phyloP scores from a whole-genome alignment of 2,329 filamentous ascomycete species.

The Talaromyces piceae region DNA sequence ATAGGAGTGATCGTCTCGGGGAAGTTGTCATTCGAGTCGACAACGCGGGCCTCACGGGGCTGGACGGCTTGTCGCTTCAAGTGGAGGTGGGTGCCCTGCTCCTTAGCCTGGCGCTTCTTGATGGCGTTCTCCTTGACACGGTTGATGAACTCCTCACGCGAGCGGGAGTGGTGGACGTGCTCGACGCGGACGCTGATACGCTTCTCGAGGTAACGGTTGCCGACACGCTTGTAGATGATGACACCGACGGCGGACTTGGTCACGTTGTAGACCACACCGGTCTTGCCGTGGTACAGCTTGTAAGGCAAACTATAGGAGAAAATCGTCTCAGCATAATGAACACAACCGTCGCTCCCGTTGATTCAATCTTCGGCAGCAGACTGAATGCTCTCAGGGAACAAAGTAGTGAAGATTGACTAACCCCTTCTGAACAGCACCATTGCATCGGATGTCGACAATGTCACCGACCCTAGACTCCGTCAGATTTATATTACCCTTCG shows the following conservation, averaged over 20 bases:
- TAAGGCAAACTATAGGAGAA: slow-evolving; percentile 70
- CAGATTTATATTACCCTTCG: slow-evolving; percentile 31
- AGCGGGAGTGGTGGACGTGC: slow-evolving; percentile 91
- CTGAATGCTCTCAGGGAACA: not conserved
- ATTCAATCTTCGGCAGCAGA: not conserved
- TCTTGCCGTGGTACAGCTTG: slow-evolving; percentile 99
- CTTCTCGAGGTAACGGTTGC: slow-evolving; percentile 99
- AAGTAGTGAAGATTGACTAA: slow-evolving; percentile 45
- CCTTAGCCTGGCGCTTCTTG: slow-evolving; percentile 89
- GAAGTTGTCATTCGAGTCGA: slow-evolving; percentile 72
- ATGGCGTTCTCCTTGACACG: slow-evolving; percentile 94
- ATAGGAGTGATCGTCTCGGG: slow-evolving; percentile 88
- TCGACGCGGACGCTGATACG: slow-evolving; percentile 98
- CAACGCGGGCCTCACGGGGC: slow-evolving; percentile 72
- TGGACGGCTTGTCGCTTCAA: slow-evolving; percentile 82
- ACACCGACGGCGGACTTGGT: slow-evolving; percentile 96
- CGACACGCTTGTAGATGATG: slow-evolving; percentile 99
- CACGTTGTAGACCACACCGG: slow-evolving; percentile 97
- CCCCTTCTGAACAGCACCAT: slow-evolving; percentile 98
- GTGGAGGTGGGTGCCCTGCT: slow-evolving; percentile 75
- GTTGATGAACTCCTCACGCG: slow-evolving; percentile 91
- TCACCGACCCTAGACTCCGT: slow-evolving; percentile 72
- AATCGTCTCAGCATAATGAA: slow-evolving; percentile 17
- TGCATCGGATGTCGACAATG: slow-evolving; percentile 97
- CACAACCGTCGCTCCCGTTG: not conserved